Evolutionary conservation across 257 asterid species (phyloP).

Genomic region (Solanum tarapatanum): DNA sequence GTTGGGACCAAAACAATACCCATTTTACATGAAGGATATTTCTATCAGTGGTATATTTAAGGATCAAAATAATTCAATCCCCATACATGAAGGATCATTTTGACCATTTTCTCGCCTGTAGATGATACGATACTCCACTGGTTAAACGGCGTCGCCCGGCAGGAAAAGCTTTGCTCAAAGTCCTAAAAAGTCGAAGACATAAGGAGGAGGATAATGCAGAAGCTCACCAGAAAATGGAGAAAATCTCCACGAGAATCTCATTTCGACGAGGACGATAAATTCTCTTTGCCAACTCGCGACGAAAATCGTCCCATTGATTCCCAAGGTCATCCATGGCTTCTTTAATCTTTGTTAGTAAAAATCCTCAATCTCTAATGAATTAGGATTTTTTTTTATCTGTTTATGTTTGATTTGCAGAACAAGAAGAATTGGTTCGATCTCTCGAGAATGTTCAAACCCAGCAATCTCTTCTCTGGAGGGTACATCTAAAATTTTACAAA

Average conservation of each 20-base stretch:
- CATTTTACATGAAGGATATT: too few relatives aligned
- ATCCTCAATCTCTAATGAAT: neutral
- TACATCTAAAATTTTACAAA: neutral
- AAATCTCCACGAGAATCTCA: conserved; percentile 15
- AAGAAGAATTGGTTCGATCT: conserved; percentile 77
- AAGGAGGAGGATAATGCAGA: conserved; percentile 31
- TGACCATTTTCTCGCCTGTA: too few relatives aligned
- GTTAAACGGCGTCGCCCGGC: neutral
- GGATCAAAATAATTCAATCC: too few relatives aligned
- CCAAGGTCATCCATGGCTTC: conserved; percentile 26
- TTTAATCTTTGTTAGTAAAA: neutral
- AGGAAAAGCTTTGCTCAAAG: neutral
- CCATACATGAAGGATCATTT: too few relatives aligned
- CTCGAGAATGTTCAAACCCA: conserved; percentile 61
- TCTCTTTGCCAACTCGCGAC: conserved; percentile 73
- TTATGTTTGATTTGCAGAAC: conserved; percentile 37
- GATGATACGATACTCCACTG: neutral
- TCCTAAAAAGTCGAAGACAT: neutral
- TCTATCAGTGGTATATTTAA: too few relatives aligned
- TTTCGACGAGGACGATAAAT: conserved; percentile 22
- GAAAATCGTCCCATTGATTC: conserved; percentile 62
- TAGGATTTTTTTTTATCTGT: conserved; percentile 1
- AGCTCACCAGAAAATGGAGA: conserved; percentile 53
- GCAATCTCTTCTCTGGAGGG: conserved; percentile 81
- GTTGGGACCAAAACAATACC: too few relatives aligned